Evolutionary conservation across 345 rosid genomes (phyloP), one percentile per base, ranked within the genome.

Genomic region (Camelina hispida): DNA sequence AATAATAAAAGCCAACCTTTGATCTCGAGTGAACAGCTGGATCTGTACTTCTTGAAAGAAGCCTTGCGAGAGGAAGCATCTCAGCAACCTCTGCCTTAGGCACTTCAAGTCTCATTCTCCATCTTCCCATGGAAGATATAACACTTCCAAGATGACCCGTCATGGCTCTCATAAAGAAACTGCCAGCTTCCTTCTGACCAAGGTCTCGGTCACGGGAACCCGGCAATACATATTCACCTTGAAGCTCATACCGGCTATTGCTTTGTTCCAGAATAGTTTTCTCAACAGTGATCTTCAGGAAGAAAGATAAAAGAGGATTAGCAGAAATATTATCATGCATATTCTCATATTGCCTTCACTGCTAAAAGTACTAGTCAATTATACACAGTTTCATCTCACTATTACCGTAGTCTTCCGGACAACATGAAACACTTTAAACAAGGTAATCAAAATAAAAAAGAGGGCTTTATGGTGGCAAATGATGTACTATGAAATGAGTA

Each of bases 61-160:
- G 97, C 79, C 97, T 86, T 47, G 98, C 98, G 80, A 94, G 92
- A 60, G 97, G 98, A 80, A 94, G 98, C 98, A 94, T 94, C 88
- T 94, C 98, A 62, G 95, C 93, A 64, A 90, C 95, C 87, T 94
- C 97, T 64, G 98, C 98, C 78, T 84, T 87, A 64, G 98, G 94
- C 83, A 94, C 98, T 85, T 94, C 98, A 78, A 94, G 97, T 83
- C 98, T 89, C 95, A 94, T 85, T 84, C 98, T 90, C 98, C 98
- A 94, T 83, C 98, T 88, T 83, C 98, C 97, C 92, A 94, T 86
- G 38, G 97, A 90, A 74, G 98, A 94, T 81, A 94, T 94, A 83
- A 89, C 97, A 79, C 96, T 94, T 64, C 96, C 88, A 28, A 91
- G 84, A 77, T 91, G 97, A 35, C 98, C 98, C 52, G 89, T 86